Evolutionary conservation across 108 stramenopile genomes (phyloP), one percentile per base, ranked within the genome.

Genomic region (Pseudonitzschia multiseries): DNA sequence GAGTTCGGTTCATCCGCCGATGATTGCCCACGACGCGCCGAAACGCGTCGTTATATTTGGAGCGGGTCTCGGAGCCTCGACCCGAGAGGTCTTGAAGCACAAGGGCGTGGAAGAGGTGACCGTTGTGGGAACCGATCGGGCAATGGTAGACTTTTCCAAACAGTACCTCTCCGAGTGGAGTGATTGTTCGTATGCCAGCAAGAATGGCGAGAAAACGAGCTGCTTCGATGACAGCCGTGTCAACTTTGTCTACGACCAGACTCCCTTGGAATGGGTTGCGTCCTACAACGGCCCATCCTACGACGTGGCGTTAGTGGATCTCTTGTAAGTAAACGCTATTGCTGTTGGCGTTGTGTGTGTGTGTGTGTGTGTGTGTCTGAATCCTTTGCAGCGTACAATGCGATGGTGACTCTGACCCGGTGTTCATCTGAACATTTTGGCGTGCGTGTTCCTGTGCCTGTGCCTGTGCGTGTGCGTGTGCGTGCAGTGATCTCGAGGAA

Each of bases 51-150:
- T 89, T 26, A 95, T 98, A 54, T 82, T 97, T 32, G 95, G 95
- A 15, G 95, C 96, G 8, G 98, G 97, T 32, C 96, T 96, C 84
- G 92, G 96, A 21, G 96, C 97, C 5, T 94, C 98, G 20, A 74
- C 96, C 10, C 84, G 98, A 22, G 98, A 98, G 78, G 89, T 93
- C 0, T 72, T 96, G 36, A 94, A 95, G 72, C 93, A 97, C 82
- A 84, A 84, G 15, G 82, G 88, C 12, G 71, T 95, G 12, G 83
- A 91, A 70, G 71, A 84, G 28, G 86, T 82, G 46, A 80, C 84
- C 54, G 92, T 96, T 86, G 82, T 94, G 2, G 95, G 94, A 57
- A 57, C 89, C 32, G 93, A 96, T 71, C 71, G 85, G 65, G 63
- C 72, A 33, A 77, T 94, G 40, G 81, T 90, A 21, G 71, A 79